Conservation (phyloP, 306 rosid genomes). For the Prunus mira region DNA sequence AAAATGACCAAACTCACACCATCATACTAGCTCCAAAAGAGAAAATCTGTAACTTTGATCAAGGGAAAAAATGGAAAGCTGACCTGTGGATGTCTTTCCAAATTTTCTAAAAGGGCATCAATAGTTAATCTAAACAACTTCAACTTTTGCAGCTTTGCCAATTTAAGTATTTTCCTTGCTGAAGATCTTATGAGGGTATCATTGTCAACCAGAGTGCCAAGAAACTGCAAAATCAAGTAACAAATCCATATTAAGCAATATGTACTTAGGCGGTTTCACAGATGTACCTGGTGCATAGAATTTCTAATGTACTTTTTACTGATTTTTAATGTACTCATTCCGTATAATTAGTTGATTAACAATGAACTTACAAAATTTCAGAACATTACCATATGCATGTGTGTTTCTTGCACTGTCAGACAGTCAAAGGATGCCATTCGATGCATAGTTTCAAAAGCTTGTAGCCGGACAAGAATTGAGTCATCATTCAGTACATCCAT, state of each 20-base stretch:
- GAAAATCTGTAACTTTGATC: background rate
- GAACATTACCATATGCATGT: constrained; percentile 65
- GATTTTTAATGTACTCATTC: background rate
- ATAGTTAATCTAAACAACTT: constrained; percentile 47
- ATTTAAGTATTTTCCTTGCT: constrained; percentile 57
- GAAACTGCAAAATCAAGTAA: constrained; percentile 61
- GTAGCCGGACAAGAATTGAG: constrained; percentile 53
- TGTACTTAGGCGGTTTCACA: background rate
- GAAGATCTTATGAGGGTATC: constrained; percentile 49
- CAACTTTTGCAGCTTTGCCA: constrained; percentile 51
- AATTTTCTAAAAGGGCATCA: constrained; percentile 57
- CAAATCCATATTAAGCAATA: constrained; percentile 1
- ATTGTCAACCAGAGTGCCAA: constrained; percentile 55
- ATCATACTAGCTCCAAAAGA: background rate
- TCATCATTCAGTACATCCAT: constrained; percentile 78
- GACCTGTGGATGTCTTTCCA: constrained; percentile 66
- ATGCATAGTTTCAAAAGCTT: constrained; percentile 80
- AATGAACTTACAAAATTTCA: constrained; percentile 6
- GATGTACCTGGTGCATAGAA: background rate
- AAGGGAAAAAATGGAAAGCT: constrained; percentile 9
- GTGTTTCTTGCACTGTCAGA: constrained; percentile 63
- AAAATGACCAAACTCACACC: background rate
- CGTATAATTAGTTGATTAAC: background rate
- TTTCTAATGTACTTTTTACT: background rate
- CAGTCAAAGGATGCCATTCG: constrained; percentile 53